Evolutionary conservation across 768 basidiomycete species (phyloP).

Genomic region (Tylopilus balloui): DNA sequence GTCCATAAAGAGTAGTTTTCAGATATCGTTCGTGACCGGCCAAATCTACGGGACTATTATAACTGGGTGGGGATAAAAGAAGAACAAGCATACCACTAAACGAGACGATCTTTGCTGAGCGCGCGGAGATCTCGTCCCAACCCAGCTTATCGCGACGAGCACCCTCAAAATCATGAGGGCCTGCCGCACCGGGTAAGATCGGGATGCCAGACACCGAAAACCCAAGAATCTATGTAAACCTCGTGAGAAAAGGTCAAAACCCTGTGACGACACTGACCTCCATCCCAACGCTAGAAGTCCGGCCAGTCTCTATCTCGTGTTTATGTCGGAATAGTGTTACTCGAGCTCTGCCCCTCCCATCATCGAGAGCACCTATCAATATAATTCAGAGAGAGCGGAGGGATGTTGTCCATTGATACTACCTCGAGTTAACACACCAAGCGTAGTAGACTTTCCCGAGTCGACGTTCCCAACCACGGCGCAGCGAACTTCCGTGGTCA

Average conservation of each 20-base stretch:
- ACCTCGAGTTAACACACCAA: constrained; percentile 95
- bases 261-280: constrained; percentile 57
- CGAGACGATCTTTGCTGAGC: constrained; percentile 87
- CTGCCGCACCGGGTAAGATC: constrained; percentile 64
- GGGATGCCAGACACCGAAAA: constrained; percentile 75
- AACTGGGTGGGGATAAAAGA: background rate
- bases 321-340: constrained; percentile 93
- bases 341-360: constrained; percentile 77
- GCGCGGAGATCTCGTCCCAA: constrained; percentile 92
- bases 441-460: constrained; percentile 90
- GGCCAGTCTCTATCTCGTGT: constrained; percentile 93
- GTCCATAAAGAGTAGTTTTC: constrained; percentile 90
- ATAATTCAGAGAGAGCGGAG: constrained; percentile 10
- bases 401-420: constrained; percentile 21
- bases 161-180: constrained; percentile 55
- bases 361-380: constrained; percentile 63
- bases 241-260: background rate
- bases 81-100: constrained; percentile 73
- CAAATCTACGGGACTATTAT: constrained; percentile 54
- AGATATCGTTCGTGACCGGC: constrained; percentile 94
- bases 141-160: constrained; percentile 81
- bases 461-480: constrained; percentile 96
- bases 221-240: constrained; percentile 66
- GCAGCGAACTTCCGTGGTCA: constrained; percentile 89
- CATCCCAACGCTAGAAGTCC: constrained; percentile 96